A percentile compares a stretch with the other conserved stretches of the same genome.
Conservation (phyloP, 2,329 filamentous ascomycete species). For the Gliomastix tumulicola region DNA sequence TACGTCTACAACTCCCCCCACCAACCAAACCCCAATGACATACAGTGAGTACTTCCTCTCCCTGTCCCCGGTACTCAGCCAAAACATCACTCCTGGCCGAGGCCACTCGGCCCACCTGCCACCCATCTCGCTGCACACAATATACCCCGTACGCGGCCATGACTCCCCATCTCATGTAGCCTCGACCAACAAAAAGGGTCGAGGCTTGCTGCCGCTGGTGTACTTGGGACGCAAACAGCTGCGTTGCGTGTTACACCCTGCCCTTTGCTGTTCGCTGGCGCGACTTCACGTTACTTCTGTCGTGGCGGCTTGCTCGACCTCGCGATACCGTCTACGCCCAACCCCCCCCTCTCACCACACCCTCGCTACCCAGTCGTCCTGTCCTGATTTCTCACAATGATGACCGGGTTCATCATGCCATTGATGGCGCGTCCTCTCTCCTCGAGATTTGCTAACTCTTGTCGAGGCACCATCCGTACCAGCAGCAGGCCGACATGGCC, state of each 20-base stretch:
- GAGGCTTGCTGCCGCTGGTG: background rate
- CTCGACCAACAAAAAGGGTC: too few relatives aligned
- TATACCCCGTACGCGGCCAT: too few relatives aligned
- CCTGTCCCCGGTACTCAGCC: constrained; percentile 23
- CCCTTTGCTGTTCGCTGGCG: background rate
- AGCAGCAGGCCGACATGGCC: constrained; percentile 37
- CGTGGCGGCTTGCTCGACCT: constrained; percentile 1
- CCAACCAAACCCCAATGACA: constrained; percentile 46
- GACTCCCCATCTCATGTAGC: too few relatives aligned
- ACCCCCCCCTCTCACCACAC: too few relatives aligned
- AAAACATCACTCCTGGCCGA: too few relatives aligned
- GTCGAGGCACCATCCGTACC: constrained; percentile 37
- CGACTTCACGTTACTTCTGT: background rate
- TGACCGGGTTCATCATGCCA: too few relatives aligned
- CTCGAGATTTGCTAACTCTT: constrained; percentile 3
- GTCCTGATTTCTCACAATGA: too few relatives aligned
- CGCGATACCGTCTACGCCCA: background rate
- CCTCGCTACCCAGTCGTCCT: too few relatives aligned
- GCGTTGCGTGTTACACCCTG: constrained; percentile 1
- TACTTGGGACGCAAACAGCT: constrained; percentile 3
- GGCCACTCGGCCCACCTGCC: too few relatives aligned
- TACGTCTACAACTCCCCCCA: constrained; percentile 50
- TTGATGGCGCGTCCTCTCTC: too few relatives aligned
- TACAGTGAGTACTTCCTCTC: constrained; percentile 47
- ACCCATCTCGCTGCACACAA: constrained; percentile 1